Percentiles rank a stretch among this genome's conserved stretches.
Conservation (phyloP, 306 rosid species). For the Hippophae rhamnoides region DNA sequence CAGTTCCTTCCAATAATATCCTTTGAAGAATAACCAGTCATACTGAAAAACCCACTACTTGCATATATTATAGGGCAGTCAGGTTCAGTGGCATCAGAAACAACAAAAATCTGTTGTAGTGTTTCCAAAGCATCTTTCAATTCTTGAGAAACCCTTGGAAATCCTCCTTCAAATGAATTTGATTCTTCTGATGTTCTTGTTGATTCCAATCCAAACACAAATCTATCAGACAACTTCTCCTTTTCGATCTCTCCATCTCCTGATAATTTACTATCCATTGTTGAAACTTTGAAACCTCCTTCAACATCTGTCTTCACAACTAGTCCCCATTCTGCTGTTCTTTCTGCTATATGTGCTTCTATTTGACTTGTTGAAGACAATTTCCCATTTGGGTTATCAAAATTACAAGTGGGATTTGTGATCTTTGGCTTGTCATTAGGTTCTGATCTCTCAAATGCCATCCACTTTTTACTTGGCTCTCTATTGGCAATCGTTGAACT, state of each 20-base stretch:
- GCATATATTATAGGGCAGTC: slow-evolving; percentile 87
- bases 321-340: slow-evolving; percentile 80
- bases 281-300: not conserved
- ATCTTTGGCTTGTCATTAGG: not conserved
- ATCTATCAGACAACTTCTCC: slow-evolving; percentile 37
- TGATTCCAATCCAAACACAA: slow-evolving; percentile 19
- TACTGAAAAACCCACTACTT: slow-evolving; percentile 64
- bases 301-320: slow-evolving; percentile 38
- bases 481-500: slow-evolving; percentile 16
- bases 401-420: slow-evolving; percentile 2
- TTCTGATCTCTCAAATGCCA: slow-evolving; percentile 48
- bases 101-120: slow-evolving; percentile 80
- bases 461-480: slow-evolving; percentile 48
- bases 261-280: slow-evolving; percentile 15
- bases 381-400: not conserved
- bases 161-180: slow-evolving; percentile 30
- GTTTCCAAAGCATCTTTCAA: slow-evolving; percentile 62
- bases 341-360: slow-evolving; percentile 40
- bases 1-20: slow-evolving; percentile 89
- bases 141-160: slow-evolving; percentile 68
- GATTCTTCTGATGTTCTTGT: slow-evolving; percentile 56
- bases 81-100: slow-evolving; percentile 85
- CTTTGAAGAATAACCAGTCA: slow-evolving; percentile 83
- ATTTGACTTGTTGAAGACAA: slow-evolving; percentile 5
- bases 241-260: slow-evolving; percentile 24